Base-by-base conservation (phyloP, 345 rosid species). In the Dimocarpus longan region DNA sequence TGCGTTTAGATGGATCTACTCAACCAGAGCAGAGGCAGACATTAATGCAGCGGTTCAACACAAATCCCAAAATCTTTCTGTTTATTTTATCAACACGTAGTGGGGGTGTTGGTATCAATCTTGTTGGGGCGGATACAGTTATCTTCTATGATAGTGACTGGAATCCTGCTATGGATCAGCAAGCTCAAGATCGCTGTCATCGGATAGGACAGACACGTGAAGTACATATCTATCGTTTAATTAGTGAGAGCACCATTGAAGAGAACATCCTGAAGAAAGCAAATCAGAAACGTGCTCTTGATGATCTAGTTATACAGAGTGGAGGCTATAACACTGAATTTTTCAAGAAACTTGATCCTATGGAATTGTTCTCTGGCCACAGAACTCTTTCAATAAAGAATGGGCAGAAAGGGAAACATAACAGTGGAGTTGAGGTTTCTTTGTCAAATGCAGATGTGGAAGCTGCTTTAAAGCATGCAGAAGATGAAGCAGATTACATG, bases 121-220 rank as follows among this genome's bases (percentile, higher is more conserved):
- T 97, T 83, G 97, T 97, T 64, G 99, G 99, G 73, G 99, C 99
- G 67, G 99, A 97, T 89, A 97, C 99, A 16, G 99, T 97, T 71
- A 97, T 97, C 66, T 97, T 97, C 80, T 97, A 97, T 88, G 99
- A 97, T 82, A 97, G 99, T 65, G 99, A 97, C 87, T 97, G 99
- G 99, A 97, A 97, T 86, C 99, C 99, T 43, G 99, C 99, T 40
- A 97, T 97, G 99, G 99, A 97, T 87, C 98, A 94, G 82, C 99
- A 97, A 91, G 99, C 99, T 77, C 99, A 97, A 91, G 99, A 97
- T 87, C 99, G 98, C 72, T 97, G 99, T 86, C 99, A 97, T 87
- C 87, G 99, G 76, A 97, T 97, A 81, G 99, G 99, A 77, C 99
- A 97, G 88, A 97, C 98, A 60, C 98, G 99, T 66, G 98, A 93